phyloP scores from a whole-genome alignment of 176 grass and related monocot species.

The maize (Zea mays) region Zm-B73-REFERENCE-NAM-5.0 NC_050096.1:243275501-243276000 shows the following conservation, averaged over 20 bases:
- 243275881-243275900: constrained; percentile 65
- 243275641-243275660: background rate
- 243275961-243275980: too few relatives aligned
- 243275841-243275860: constrained; percentile 73
- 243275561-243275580: too few relatives aligned
- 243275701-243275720: background rate
- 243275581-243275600: background rate
- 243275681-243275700: background rate
- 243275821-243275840: constrained; percentile 27
- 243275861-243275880: constrained; percentile 85
- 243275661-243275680: background rate
- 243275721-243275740: too few relatives aligned
- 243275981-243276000: too few relatives aligned
- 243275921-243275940: too few relatives aligned
- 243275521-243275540: too few relatives aligned
- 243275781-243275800: background rate
- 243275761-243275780: background rate
- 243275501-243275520: background rate
- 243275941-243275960: too few relatives aligned
- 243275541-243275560: too few relatives aligned
- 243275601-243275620: background rate
- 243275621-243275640: background rate
- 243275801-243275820: too few relatives aligned
- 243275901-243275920: too few relatives aligned
- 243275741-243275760: constrained; percentile 2